phyloP scores from a whole-genome alignment of 1,284 basidiomycete genomes.

The Tilletia horrida region DNA sequence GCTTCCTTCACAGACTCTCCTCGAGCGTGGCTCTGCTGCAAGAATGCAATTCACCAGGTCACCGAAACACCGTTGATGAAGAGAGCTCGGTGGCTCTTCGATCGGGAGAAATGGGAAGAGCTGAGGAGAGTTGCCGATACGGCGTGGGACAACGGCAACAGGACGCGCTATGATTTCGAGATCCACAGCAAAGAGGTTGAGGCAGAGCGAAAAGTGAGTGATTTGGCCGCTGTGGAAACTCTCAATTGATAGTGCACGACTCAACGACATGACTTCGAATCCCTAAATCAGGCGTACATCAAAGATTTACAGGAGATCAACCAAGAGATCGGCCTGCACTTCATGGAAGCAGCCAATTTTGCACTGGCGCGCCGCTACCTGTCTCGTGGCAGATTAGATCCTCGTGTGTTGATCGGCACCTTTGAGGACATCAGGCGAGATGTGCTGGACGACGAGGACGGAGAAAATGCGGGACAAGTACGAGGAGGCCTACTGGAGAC shows the following conservation, averaged over 20 bases:
- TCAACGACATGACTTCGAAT: too few relatives aligned
- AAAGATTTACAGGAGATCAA: slow-evolving; percentile 19
- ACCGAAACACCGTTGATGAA: neutral
- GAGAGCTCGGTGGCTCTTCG: slow-evolving; percentile 18
- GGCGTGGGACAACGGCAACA: slow-evolving; percentile 18
- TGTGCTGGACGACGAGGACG: neutral
- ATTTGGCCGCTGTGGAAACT: too few relatives aligned
- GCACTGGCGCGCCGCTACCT: slow-evolving; percentile 25
- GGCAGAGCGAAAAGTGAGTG: too few relatives aligned
- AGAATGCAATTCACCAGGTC: slow-evolving; percentile 26
- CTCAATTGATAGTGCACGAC: too few relatives aligned
- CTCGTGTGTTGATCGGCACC: slow-evolving; percentile 30
- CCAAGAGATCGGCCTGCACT: slow-evolving; percentile 29
- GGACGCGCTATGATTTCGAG: neutral
- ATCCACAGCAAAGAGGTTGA: too few relatives aligned
- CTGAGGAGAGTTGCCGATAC: slow-evolving; percentile 18
- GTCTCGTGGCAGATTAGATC: slow-evolving; percentile 27
- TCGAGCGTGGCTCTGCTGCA: slow-evolving; percentile 2
- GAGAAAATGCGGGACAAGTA: slow-evolving; percentile 7
- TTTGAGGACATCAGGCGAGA: slow-evolving; percentile 21
- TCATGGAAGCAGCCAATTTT: slow-evolving; percentile 32
- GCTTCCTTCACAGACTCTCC: slow-evolving; percentile 18
- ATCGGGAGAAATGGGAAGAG: slow-evolving; percentile 15
- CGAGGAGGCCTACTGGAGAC: neutral
- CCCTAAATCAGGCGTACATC: neutral